Evolutionary conservation across 2,329 filamentous ascomycete genomes (phyloP).

Genomic region (Raffaelea arxii): DNA sequence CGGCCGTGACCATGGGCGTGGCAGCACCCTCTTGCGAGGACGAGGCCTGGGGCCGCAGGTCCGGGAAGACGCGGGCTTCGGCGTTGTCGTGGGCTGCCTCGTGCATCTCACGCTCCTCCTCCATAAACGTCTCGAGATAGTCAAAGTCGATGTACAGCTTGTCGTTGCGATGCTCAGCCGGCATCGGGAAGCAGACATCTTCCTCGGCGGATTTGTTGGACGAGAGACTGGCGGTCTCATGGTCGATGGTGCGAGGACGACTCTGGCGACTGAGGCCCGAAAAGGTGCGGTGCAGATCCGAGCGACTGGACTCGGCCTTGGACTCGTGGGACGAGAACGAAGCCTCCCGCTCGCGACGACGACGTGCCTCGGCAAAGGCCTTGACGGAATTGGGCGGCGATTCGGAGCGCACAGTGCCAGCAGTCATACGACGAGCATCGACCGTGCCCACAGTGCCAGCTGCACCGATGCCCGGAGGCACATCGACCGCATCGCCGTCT

Average conservation of each 20-base stretch:
- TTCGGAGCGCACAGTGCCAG: conserved; percentile 56
- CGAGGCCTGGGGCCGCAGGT: conserved; percentile 39
- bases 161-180: conserved; percentile 55
- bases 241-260: conserved; percentile 46
- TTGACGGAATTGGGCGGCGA: conserved; percentile 97
- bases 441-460: too few relatives aligned
- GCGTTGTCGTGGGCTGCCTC: conserved; percentile 39
- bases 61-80: conserved; percentile 46
- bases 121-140: conserved; percentile 84
- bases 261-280: conserved; percentile 54
- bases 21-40: conserved; percentile 16
- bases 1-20: conserved; percentile 35
- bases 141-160: conserved; percentile 86
- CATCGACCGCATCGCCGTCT: conserved; percentile 50
- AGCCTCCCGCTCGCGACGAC: conserved; percentile 68
- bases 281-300: conserved; percentile 57
- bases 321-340: conserved; percentile 32
- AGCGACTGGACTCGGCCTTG: conserved; percentile 32
- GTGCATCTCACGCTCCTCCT: conserved; percentile 42
- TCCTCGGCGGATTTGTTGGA: conserved; percentile 68
- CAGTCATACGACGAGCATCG: conserved; percentile 46
- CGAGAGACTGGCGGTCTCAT: conserved; percentile 51
- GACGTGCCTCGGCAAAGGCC: conserved; percentile 85
- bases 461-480: conserved; percentile 31
- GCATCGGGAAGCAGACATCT: conserved; percentile 81